phyloP scores from a whole-genome alignment of 257 asterid species.

The Primulina tabacum region DNA sequence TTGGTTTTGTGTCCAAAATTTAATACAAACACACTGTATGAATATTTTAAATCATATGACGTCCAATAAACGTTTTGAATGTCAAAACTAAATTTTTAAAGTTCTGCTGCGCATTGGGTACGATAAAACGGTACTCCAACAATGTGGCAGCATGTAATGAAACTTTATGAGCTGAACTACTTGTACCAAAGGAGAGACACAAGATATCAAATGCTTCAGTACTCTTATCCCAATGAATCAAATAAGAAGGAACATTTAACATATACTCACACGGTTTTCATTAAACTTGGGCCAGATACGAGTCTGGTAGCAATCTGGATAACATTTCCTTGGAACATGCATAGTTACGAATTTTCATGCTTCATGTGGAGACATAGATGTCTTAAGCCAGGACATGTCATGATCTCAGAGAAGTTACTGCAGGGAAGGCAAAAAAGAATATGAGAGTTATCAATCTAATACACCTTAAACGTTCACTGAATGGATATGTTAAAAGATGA shows the following conservation, averaged over 20 bases:
- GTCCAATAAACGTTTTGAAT: too few relatives aligned
- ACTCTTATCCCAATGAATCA: background rate
- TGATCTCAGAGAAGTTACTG: constrained; percentile 81
- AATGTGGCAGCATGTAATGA: constrained; percentile 71
- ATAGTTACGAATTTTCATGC: constrained; percentile 44
- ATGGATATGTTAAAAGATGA: too few relatives aligned
- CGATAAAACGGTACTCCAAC: too few relatives aligned
- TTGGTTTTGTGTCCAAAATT: too few relatives aligned
- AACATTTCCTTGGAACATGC: constrained; percentile 73
- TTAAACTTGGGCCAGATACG: constrained; percentile 55
- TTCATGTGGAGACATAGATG: constrained; percentile 41
- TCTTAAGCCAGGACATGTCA: constrained; percentile 53
- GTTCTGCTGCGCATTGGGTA: too few relatives aligned
- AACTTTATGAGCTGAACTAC: constrained; percentile 69
- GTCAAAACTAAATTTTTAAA: too few relatives aligned
- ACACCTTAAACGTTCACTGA: too few relatives aligned
- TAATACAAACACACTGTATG: too few relatives aligned
- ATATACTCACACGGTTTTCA: constrained; percentile 51
- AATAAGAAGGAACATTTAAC: background rate
- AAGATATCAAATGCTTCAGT: constrained; percentile 10
- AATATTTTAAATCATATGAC: too few relatives aligned
- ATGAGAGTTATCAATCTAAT: background rate
- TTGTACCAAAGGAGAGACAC: constrained; percentile 45
- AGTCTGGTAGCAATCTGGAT: constrained; percentile 50
- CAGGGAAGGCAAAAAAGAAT: too few relatives aligned